Base-by-base conservation (phyloP, 805 yeast genomes). In the Candida qinlingensis region DNA sequence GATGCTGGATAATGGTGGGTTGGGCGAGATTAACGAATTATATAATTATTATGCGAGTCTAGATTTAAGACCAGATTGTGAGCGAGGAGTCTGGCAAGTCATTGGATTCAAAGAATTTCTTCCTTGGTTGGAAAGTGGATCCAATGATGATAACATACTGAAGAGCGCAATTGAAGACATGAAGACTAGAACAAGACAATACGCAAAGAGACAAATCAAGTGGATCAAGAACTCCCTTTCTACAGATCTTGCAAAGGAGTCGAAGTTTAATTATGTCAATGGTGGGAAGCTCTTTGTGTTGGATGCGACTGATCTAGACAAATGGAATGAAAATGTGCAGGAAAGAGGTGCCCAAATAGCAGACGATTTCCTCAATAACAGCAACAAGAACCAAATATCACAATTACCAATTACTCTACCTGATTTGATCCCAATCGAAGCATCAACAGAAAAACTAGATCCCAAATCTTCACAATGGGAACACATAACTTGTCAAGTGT, bases 61-160 rank as follows among this genome's bases (percentile, higher is more conserved):
- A 25, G 54, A 59, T 1, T 61, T 64, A 6, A 62, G 58, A 26
- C 80, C 85, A 8, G 81, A 75, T 49, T 67, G 79, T 48, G 85
- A 85, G 46, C 71, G 76, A 49, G 98, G 98, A 3, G 76, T 92
- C 0, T 90, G 90, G 90, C 98, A 94, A 67, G 96, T 87, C 2
- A 87, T 92, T 59, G 98, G 98, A 2, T 94, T 87, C 66, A 87
- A 88, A 62, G 96, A 89, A 60, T 89, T 89, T 60, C 60, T 87
- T 36, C 92, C 95, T 2, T 88, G 86, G 85, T 56, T 80, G 27
- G 54, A 58, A 33, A 39, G 62, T 7, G 63, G 57, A 0, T 53
- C 48, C 11, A 29, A 52, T 6, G 56, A 58, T 5, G 51, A 57
- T 5, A 39, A 26, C 6, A 44, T 55, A 12, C 74, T 76, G 45